Evolutionary conservation across 768 basidiomycete genomes (phyloP), one percentile per base, ranked within the genome.

Genomic region (Lentinula sp.): DNA sequence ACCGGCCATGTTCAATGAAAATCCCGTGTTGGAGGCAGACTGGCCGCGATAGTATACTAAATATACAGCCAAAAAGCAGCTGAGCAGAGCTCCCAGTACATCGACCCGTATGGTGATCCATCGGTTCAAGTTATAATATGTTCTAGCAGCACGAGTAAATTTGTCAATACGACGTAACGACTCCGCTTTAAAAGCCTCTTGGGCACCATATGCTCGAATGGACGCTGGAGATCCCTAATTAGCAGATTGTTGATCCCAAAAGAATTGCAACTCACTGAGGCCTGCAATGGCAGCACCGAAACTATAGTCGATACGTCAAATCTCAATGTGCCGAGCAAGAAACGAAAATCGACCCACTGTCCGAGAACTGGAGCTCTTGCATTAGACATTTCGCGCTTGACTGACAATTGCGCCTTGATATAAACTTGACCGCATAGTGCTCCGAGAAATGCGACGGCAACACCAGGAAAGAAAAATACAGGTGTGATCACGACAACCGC

Each of bases 251-350:
- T 8, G 10, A 18, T 13, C 46, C 16, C 15, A 32, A 4, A 45
- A 15, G 46, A 15, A 28, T 28, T 41, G n/a, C 4, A 2, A 42
- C 42, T 53, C 56, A 61, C 63, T 59, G 20, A 64, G 58, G 13
- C 63, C 63, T 61, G 78, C 71, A 41, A 90, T 81, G 0, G 87
- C 77, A 65, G 87, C 77, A 55, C 82, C 76, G 70, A 85, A 73
- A 69, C 77, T 50, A 71, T 39, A 13, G 71, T 60, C 13, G 13
- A 18, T 42, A 13, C 6, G 7, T 54, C 16, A 54, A 20, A 4
- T 20, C 35, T 55, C 8, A n/a, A 10, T 23, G 53, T n/a, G n/a
- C 23, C 2, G 28, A 28, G 4, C 28, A 28, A 28, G 28, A 28
- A 28, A 28, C 37, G 7, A 5, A 77, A 75, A 64, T 73, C 73